Base-by-base conservation (phyloP, 345 rosid genomes). In the Eutrema yunnanense region DNA sequence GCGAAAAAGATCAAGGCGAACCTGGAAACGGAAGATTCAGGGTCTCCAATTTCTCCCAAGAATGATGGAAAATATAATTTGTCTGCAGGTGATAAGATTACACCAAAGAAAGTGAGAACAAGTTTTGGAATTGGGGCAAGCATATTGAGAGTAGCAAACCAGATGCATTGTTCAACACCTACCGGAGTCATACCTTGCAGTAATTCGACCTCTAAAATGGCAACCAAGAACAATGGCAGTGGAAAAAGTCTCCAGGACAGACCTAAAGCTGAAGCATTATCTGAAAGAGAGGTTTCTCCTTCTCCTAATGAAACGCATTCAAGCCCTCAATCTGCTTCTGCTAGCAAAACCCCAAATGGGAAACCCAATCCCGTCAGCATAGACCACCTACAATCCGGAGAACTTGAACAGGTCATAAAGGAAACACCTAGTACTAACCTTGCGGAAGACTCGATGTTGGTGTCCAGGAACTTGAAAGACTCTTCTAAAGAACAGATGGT, bases 81-180 rank as follows among this genome's bases (percentile, higher is more conserved):
- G 36, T 66, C 86, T 59, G 14, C 46, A 13, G 76, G 40, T 48
- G 71, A 57, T 36, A 71, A 47, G 49, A 30, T 56, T 40, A 77
- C 75, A 44, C 78, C 84, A 52, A 53, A 53, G 27, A 76, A 79
- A 62, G 34, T 52, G 36, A 78, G 80, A 67, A 62, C 68, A 73
- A 75, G 74, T 53, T 86, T 78, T 6, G 79, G 80, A 16, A 79
- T 82, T 57, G 85, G 85, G 74, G 83, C 81, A 12, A 79, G 83
- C 73, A 82, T 82, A 71, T 55, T 79, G 51, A 73, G 78, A 71
- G 86, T 73, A 16, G 86, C 84, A 41, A 81, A 68, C 70, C 84
- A 78, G 62, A 72, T 83, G 78, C 78, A 80, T 75, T 73, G 79
- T 61, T 73, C 79, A 40, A 60, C 60, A 42, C 73, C 80, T 2